Percentiles rank a stretch among this genome's conserved stretches.
Evolutionary conservation across 2,329 filamentous ascomycete genomes (phyloP).

Genomic region (Plectosphaerella sp.): DNA sequence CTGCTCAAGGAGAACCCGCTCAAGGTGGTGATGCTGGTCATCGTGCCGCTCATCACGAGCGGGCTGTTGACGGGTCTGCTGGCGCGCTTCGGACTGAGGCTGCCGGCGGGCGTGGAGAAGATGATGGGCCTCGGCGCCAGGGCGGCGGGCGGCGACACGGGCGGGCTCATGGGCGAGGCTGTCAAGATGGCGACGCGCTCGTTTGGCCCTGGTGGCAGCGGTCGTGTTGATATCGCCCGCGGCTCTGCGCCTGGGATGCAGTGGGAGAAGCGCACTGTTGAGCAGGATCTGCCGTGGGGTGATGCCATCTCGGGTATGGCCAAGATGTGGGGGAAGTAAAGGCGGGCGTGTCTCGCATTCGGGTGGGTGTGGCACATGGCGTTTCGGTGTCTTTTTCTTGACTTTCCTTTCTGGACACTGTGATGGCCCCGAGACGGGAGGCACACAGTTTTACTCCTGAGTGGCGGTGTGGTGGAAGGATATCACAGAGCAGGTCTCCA

Average conservation of each 20-base stretch:
- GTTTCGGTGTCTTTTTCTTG: no score
- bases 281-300: conserved; percentile 28
- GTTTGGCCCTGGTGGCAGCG: conserved; percentile 15
- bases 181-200: conserved; percentile 44
- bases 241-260: conserved; percentile 24
- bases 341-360: background rate
- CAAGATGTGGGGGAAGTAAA: conserved; percentile 27
- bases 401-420: no score
- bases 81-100: conserved; percentile 70
- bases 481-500: no score
- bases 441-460: no score
- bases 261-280: conserved; percentile 33
- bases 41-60: conserved; percentile 82
- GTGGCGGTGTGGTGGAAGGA: no score
- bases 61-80: conserved; percentile 77
- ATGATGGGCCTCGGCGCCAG: conserved; percentile 51
- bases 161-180: conserved; percentile 50
- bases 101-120: conserved; percentile 61
- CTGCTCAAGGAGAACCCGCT: conserved; percentile 81
- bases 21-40: conserved; percentile 81
- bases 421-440: no score
- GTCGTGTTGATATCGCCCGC: conserved; percentile 26
- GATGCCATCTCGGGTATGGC: conserved; percentile 31
- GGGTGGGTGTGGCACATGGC: no score
- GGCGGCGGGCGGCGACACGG: conserved; percentile 40